These are phyloP conservation scores for Fraxinus greggii DNA, from an alignment of 305 asterid species.

Conservation along the genomic window DNA sequence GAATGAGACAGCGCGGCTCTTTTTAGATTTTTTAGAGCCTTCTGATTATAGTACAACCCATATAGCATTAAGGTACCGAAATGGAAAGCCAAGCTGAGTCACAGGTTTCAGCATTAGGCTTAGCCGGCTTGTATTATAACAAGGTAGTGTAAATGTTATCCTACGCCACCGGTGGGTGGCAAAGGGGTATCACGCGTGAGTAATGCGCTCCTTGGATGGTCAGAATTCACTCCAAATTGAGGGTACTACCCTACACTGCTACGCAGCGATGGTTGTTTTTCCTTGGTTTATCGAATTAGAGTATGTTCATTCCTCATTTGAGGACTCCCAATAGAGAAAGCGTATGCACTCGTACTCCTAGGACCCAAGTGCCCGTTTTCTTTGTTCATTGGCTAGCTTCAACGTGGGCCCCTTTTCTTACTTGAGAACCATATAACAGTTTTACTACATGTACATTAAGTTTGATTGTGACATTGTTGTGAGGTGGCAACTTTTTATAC, in stretches of 20 bases:
- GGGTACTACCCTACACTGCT: not conserved
- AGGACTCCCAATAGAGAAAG: too few species aligned
- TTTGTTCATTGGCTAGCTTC: not conserved
- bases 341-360: slow-evolving; percentile 14
- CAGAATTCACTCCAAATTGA: slow-evolving; percentile 19
- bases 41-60: not conserved
- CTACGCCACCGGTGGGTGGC: slow-evolving; percentile 23
- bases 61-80: not conserved
- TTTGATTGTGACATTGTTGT: too few species aligned
- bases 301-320: too few species aligned
- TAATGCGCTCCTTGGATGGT: slow-evolving; percentile 44
- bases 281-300: too few species aligned
- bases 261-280: too few species aligned
- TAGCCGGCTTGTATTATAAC: slow-evolving; percentile 9
- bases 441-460: too few species aligned
- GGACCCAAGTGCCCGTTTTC: not conserved
- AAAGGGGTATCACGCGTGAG: slow-evolving; percentile 34
- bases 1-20: slow-evolving; percentile 41
- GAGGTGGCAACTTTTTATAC: too few species aligned
- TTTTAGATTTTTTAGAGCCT: slow-evolving; percentile 19
- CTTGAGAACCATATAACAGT: not conserved
- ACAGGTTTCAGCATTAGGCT: not conserved
- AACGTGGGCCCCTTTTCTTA: slow-evolving; percentile 13
- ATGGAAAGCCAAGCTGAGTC: slow-evolving; percentile 8
- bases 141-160: slow-evolving; percentile 18